phyloP scores from a whole-genome alignment of 2,329 filamentous ascomycete species.

The Huntiella savannae region DNA sequence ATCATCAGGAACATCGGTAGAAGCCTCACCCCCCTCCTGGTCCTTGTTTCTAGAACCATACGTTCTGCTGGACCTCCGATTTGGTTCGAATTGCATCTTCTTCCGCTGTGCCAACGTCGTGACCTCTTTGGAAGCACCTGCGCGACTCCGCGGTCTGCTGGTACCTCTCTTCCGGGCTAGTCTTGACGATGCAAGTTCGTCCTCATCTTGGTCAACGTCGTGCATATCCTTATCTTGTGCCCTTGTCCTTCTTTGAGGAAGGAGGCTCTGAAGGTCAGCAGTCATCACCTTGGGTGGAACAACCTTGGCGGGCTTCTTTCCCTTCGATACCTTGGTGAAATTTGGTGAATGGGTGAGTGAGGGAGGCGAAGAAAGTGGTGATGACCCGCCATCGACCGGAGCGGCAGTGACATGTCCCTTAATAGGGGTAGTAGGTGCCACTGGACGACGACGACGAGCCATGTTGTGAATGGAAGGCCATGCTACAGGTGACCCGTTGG shows the following conservation, averaged over 20 bases:
- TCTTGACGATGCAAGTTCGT: constrained; percentile 38
- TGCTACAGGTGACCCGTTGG: constrained; percentile 22
- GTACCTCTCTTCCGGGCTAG: constrained; percentile 15
- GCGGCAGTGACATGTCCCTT: constrained; percentile 13
- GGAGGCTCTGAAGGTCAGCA: constrained; percentile 32
- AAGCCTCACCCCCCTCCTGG: neutral
- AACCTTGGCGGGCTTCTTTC: constrained; percentile 17
- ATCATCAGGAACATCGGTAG: constrained; percentile 17
- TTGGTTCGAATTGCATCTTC: constrained; percentile 14
- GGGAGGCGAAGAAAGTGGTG: constrained; percentile 42
- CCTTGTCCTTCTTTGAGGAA: constrained; percentile 31
- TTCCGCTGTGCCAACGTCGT: constrained; percentile 11
- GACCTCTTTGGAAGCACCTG: constrained; percentile 13
- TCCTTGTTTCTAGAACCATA: constrained; percentile 12
- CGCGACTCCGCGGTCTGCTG: constrained; percentile 19
- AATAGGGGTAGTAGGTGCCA: constrained; percentile 21
- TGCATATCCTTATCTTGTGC: constrained; percentile 19
- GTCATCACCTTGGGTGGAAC: constrained; percentile 31
- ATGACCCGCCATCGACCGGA: constrained; percentile 20
- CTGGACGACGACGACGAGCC: constrained; percentile 26
- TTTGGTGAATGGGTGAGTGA: constrained; percentile 50
- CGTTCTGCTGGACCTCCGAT: constrained; percentile 14
- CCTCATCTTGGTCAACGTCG: constrained; percentile 23
- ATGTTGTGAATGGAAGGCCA: constrained; percentile 36
- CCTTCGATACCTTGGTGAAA: constrained; percentile 18